Evolutionary conservation across 2,329 filamentous ascomycete species (phyloP).

Genomic region (Metarhizium rileyi): DNA sequence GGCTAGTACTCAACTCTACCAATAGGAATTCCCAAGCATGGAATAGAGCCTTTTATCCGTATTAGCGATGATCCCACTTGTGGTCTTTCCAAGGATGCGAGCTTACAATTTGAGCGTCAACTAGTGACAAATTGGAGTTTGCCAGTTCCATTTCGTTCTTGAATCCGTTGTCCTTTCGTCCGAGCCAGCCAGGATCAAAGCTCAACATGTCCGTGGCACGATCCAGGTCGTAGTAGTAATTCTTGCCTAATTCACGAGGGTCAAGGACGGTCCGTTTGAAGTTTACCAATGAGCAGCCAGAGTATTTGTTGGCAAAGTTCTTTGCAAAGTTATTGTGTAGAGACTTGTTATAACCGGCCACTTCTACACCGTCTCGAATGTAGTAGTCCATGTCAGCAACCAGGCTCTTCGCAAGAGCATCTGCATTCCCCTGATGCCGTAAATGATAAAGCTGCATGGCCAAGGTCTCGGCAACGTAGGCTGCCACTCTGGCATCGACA

Average conservation of each 20-base stretch:
- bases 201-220: conserved; percentile 66
- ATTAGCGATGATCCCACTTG: conserved; percentile 9
- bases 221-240: conserved; percentile 77
- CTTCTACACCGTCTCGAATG: conserved; percentile 63
- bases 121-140: conserved; percentile 82
- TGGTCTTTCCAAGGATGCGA: background rate
- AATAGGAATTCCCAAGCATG: conserved; percentile 84
- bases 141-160: conserved; percentile 73
- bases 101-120: conserved; percentile 81
- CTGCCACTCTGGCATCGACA: conserved; percentile 61
- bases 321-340: conserved; percentile 75
- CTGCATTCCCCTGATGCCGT: conserved; percentile 61
- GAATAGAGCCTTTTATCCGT: conserved; percentile 54
- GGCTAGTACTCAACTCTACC: conserved; percentile 65
- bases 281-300: conserved; percentile 60
- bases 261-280: conserved; percentile 69
- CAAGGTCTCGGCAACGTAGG: conserved; percentile 76
- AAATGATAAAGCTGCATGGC: conserved; percentile 85
- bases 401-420: conserved; percentile 58
- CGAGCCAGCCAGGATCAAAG: conserved; percentile 71
- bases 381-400: conserved; percentile 71
- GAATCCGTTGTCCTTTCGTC: conserved; percentile 62
- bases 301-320: conserved; percentile 74
- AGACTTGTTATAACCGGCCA: conserved; percentile 79
- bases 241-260: conserved; percentile 55